phyloP scores from a whole-genome alignment of 1,284 basidiomycete genomes.

The Moniliophthora roreri region DNA sequence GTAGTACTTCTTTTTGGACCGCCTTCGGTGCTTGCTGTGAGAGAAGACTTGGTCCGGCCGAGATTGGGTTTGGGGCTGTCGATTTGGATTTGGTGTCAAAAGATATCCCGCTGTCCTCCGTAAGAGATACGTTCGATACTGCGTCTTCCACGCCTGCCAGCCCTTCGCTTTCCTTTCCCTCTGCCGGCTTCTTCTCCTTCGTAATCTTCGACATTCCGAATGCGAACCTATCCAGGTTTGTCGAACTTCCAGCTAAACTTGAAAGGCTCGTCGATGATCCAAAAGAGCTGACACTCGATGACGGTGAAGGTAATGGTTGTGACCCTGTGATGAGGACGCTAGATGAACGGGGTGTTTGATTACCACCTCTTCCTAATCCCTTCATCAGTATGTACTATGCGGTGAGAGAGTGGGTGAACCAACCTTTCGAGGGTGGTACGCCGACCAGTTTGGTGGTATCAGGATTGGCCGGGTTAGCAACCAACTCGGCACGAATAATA shows the following conservation, averaged over 20 bases:
- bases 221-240: slow-evolving; percentile 28
- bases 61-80: too few relatives aligned
- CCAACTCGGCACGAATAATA: slow-evolving; percentile 81
- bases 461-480: slow-evolving; percentile 54
- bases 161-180: slow-evolving; percentile 46
- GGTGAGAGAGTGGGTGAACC: too few relatives aligned
- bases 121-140: slow-evolving; percentile 18
- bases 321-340: slow-evolving; percentile 81
- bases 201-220: slow-evolving; percentile 15
- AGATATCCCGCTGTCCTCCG: not conserved
- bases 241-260: slow-evolving; percentile 44
- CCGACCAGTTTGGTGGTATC: slow-evolving; percentile 78
- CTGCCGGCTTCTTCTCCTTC: slow-evolving; percentile 17
- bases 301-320: slow-evolving; percentile 94
- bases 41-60: slow-evolving; percentile 75
- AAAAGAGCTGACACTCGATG: slow-evolving; percentile 69
- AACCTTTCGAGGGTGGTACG: slow-evolving; percentile 67
- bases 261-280: not conserved
- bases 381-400: too few relatives aligned
- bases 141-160: slow-evolving; percentile 34
- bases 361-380: slow-evolving; percentile 92
- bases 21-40: slow-evolving; percentile 70
- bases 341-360: slow-evolving; percentile 92
- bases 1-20: slow-evolving; percentile 2
- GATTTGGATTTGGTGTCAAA: too few relatives aligned